Conservation (phyloP, 345 rosid genomes). For the Citropsis articulata region DNA sequence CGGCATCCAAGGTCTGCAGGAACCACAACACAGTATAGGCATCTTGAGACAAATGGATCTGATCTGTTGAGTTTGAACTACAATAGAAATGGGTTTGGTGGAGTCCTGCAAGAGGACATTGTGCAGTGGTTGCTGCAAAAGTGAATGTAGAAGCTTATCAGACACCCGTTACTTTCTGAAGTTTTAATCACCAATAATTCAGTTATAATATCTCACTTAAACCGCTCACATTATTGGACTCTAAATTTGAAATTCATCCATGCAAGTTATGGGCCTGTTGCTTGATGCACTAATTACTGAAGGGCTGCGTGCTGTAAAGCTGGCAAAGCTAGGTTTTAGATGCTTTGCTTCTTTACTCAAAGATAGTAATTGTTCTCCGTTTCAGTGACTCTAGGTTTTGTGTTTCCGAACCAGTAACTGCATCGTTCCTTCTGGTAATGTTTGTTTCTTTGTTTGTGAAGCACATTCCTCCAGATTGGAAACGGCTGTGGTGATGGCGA, state of each 20-base stretch:
- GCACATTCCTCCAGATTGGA: not conserved
- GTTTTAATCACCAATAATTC: too few relatives aligned
- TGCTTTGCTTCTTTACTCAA: not conserved
- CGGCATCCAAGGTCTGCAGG: constrained; percentile 51
- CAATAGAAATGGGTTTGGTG: constrained; percentile 30
- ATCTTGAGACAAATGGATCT: constrained; percentile 19
- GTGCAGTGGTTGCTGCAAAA: constrained; percentile 59
- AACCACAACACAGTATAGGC: constrained; percentile 34
- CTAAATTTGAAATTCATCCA: not conserved
- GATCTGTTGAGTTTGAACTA: constrained; percentile 27
- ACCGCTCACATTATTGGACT: not conserved
- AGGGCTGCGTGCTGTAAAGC: not conserved
- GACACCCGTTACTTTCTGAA: not conserved
- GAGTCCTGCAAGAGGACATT: constrained; percentile 66
- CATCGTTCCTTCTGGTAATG: too few relatives aligned
- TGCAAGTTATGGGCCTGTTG: not conserved
- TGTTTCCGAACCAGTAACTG: not conserved
- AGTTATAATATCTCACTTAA: too few relatives aligned
- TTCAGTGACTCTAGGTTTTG: not conserved
- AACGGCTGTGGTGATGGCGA: too few relatives aligned
- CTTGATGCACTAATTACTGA: not conserved
- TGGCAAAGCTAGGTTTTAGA: not conserved
- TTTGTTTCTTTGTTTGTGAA: not conserved
- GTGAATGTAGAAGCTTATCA: constrained; percentile 14
- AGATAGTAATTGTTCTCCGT: not conserved